Evolutionary conservation across 306 rosid species (phyloP).

Genomic region (Senna tora): DNA sequence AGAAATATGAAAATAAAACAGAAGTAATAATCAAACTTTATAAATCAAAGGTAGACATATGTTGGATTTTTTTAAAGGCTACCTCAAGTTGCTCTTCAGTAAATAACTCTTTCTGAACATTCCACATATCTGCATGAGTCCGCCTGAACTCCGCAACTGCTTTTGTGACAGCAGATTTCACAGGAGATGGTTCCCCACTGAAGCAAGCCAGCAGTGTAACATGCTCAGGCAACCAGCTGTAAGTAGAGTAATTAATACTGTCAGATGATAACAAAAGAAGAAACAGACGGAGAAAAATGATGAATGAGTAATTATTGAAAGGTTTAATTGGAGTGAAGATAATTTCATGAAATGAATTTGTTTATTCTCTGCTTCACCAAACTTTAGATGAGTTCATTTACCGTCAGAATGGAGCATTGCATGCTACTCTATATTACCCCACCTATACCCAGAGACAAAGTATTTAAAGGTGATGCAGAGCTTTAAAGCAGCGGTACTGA

Average conservation of each 20-base stretch:
- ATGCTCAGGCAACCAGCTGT: conserved; percentile 95
- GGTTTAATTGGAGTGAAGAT: not conserved
- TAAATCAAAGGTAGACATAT: conserved; percentile 17
- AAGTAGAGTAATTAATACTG: conserved; percentile 27
- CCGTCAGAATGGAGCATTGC: conserved; percentile 12
- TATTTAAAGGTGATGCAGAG: conserved; percentile 28
- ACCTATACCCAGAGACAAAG: conserved; percentile 13
- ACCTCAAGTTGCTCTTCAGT: conserved; percentile 99
- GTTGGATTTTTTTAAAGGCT: conserved; percentile 22
- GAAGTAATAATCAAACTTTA: conserved; percentile 5
- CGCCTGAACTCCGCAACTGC: conserved; percentile 98
- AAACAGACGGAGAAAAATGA: not conserved
- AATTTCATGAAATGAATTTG: conserved; percentile 21
- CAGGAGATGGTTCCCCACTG: conserved; percentile 89
- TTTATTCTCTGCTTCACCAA: conserved; percentile 18
- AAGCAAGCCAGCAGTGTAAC: conserved; percentile 91
- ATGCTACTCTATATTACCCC: conserved; percentile 18
- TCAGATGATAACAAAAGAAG: conserved; percentile 26
- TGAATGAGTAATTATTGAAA: conserved; percentile 20
- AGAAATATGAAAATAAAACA: not conserved
- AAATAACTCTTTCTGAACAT: conserved; percentile 86
- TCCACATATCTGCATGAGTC: conserved; percentile 99
- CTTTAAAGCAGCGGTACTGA: conserved; percentile 26
- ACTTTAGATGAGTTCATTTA: conserved; percentile 29
- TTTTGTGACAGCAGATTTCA: conserved; percentile 93